Evolutionary conservation across 768 basidiomycete species (phyloP).

Genomic region (Tephrocybe sp.): DNA sequence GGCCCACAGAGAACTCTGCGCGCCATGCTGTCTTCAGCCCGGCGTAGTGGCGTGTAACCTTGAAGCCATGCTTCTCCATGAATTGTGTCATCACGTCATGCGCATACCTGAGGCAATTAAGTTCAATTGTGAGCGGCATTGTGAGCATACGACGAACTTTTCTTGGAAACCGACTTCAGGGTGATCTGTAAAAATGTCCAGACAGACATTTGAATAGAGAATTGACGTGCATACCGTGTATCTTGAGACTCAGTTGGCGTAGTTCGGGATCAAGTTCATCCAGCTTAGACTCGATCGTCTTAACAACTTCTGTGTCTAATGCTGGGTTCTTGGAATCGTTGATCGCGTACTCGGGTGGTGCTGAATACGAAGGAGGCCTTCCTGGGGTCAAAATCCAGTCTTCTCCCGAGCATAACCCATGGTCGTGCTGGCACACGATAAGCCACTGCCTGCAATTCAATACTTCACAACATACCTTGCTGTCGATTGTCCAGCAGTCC

Average conservation of each 20-base stretch:
- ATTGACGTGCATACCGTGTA: constrained; percentile 55
- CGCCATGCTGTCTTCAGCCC: constrained; percentile 77
- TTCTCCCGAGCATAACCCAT: constrained; percentile 14
- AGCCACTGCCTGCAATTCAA: not conserved
- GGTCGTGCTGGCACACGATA: not conserved
- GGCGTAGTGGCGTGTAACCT: constrained; percentile 69
- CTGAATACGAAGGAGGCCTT: constrained; percentile 42
- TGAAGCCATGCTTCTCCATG: constrained; percentile 67
- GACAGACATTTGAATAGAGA: not conserved
- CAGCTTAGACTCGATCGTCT: constrained; percentile 54
- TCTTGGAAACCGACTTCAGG: constrained; percentile 71
- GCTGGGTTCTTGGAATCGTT: constrained; percentile 13
- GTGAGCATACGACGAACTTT: constrained; percentile 36
- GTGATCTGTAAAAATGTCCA: constrained; percentile 34
- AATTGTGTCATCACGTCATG: constrained; percentile 69
- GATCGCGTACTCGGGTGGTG: constrained; percentile 4
- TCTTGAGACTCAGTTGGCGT: constrained; percentile 64
- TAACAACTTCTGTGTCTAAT: constrained; percentile 38
- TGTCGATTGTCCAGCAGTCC: not conserved
- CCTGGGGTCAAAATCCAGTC: constrained; percentile 29
- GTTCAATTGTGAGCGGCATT: constrained; percentile 6
- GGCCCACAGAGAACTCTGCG: constrained; percentile 64
- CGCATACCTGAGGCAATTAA: constrained; percentile 50
- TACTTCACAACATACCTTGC: constrained; percentile 5
- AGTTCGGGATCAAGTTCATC: constrained; percentile 52